A percentile compares a stretch with the other conserved stretches of the same genome.
These are phyloP conservation scores for Filosporella fistucella DNA, from an alignment of 495 filamentous ascomycete genomes.

Conservation along the genomic window DNA sequence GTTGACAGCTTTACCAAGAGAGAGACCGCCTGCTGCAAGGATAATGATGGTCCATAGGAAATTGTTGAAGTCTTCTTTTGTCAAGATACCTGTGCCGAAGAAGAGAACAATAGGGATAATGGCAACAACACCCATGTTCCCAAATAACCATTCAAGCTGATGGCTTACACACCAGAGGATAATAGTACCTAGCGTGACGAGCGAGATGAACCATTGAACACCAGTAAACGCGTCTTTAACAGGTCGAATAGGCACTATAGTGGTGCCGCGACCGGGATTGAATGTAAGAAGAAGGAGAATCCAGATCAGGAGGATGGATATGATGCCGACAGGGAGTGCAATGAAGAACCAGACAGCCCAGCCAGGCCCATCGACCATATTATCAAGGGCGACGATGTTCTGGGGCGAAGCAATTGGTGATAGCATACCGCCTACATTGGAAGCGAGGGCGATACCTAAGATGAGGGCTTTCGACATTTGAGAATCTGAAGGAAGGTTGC, in stretches of 20 bases:
- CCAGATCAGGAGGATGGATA: slow-evolving; percentile 90
- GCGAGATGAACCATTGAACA: slow-evolving; percentile 86
- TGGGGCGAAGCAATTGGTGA: slow-evolving; percentile 96
- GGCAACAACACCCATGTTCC: slow-evolving; percentile 97
- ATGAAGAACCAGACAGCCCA: slow-evolving; percentile 99
- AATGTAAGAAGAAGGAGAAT: slow-evolving; percentile 78
- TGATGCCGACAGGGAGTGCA: slow-evolving; percentile 84
- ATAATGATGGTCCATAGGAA: slow-evolving; percentile 99
- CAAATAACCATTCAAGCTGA: slow-evolving; percentile 80
- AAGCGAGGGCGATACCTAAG: slow-evolving; percentile 90
- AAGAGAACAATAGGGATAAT: slow-evolving; percentile 95
- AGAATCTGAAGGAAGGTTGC: slow-evolving; percentile 85
- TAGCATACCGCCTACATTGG: slow-evolving; percentile 93
- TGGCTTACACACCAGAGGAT: slow-evolving; percentile 88
- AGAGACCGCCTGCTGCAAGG: slow-evolving; percentile 87
- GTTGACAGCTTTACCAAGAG: slow-evolving; percentile 91
- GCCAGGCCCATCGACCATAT: slow-evolving; percentile 84
- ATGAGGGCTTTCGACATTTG: slow-evolving; percentile 93
- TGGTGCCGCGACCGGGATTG: slow-evolving; percentile 75
- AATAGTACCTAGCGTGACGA: slow-evolving; percentile 84
- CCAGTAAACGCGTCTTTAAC: slow-evolving; percentile 86
- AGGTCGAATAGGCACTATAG: slow-evolving; percentile 86
- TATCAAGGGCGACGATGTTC: slow-evolving; percentile 92
- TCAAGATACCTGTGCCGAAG: slow-evolving; percentile 95
- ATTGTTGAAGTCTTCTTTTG: slow-evolving; percentile 99